These are phyloP conservation scores for Penicillium lividum DNA, from an alignment of 495 filamentous ascomycete genomes.

Conservation along the genomic window DNA sequence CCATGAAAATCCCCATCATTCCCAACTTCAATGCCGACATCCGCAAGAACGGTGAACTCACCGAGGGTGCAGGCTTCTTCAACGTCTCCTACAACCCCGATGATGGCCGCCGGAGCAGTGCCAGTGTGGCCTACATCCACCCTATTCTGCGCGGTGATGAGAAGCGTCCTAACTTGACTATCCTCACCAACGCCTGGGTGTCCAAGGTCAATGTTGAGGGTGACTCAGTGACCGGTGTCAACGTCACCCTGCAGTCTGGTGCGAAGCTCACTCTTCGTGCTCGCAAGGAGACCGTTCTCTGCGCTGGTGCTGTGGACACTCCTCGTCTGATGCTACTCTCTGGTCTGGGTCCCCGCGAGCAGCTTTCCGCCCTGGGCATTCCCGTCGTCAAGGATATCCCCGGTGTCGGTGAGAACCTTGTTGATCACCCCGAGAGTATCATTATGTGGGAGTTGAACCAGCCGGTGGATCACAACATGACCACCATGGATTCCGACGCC, in stretches of 20 bases:
- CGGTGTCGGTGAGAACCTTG: conserved; percentile 76
- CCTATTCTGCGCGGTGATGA: conserved; percentile 77
- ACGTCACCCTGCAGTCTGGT: conserved; percentile 66
- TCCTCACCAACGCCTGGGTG: conserved; percentile 80
- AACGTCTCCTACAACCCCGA: conserved; percentile 82
- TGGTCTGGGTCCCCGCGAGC: conserved; percentile 68
- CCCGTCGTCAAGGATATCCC: conserved; percentile 70
- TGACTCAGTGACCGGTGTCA: conserved; percentile 64
- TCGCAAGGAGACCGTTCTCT: conserved; percentile 72
- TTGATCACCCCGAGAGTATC: conserved; percentile 76
- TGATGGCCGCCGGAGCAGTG: conserved; percentile 73
- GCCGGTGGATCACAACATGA: conserved; percentile 72
- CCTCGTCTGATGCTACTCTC: conserved; percentile 73
- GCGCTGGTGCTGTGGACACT: conserved; percentile 76
- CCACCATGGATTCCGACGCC: conserved; percentile 83
- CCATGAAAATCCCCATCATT: conserved; percentile 73
- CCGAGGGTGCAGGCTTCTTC: conserved; percentile 79
- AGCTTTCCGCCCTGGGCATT: conserved; percentile 66
- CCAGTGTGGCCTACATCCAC: conserved; percentile 84
- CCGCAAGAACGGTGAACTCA: conserved; percentile 62
- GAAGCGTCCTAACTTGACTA: conserved; percentile 73
- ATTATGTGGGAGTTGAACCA: conserved; percentile 84
- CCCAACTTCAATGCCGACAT: conserved; percentile 82
- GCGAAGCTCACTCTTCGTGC: conserved; percentile 58
- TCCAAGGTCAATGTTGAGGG: conserved; percentile 67